These are phyloP conservation scores for Coemansia sp. DNA, from an alignment of 192 early-diverging fungal species.

Conservation along the genomic window DNA sequence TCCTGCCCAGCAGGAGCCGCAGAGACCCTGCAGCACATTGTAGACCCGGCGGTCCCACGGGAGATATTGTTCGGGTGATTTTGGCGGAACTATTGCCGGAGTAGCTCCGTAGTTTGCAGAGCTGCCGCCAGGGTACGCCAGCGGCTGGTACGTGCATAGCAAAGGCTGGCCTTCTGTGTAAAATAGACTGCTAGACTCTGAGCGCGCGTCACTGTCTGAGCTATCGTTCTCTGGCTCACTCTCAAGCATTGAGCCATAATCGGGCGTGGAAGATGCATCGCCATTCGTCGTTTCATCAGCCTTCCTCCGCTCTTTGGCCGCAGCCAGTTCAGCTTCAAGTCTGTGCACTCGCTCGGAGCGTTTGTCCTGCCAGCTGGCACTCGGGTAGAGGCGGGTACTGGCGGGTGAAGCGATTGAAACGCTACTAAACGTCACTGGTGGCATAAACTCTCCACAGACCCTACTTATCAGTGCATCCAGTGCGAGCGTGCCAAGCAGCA, in stretches of 20 bases:
- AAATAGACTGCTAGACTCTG: slow-evolving; percentile 39
- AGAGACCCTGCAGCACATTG: slow-evolving; percentile 12
- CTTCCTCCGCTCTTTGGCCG: slow-evolving; percentile 14
- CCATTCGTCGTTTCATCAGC: neutral
- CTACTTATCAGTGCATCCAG: slow-evolving; percentile 6
- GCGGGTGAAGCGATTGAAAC: neutral
- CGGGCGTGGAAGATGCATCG: neutral
- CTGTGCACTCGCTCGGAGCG: slow-evolving; percentile 37
- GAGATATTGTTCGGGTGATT: slow-evolving; percentile 37
- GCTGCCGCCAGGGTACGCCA: neutral
- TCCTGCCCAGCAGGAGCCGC: slow-evolving; percentile 11
- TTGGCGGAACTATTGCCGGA: slow-evolving; percentile 6
- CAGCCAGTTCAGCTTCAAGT: slow-evolving; percentile 39
- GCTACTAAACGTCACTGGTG: slow-evolving; percentile 26
- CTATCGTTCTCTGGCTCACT: slow-evolving; percentile 14
- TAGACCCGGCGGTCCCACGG: slow-evolving; percentile 31
- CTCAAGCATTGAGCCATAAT: slow-evolving; percentile 43
- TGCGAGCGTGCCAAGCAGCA: neutral
- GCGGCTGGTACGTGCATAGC: slow-evolving; percentile 47
- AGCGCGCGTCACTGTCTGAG: slow-evolving; percentile 8
- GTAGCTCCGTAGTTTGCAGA: neutral
- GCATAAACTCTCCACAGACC: slow-evolving; percentile 8
- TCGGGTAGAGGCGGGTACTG: neutral
- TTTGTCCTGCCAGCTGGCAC: slow-evolving; percentile 28
- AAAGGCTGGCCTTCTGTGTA: slow-evolving; percentile 51